Evolutionary conservation across 257 asterid genomes (phyloP).

Genomic region (Solanum arcanum): DNA sequence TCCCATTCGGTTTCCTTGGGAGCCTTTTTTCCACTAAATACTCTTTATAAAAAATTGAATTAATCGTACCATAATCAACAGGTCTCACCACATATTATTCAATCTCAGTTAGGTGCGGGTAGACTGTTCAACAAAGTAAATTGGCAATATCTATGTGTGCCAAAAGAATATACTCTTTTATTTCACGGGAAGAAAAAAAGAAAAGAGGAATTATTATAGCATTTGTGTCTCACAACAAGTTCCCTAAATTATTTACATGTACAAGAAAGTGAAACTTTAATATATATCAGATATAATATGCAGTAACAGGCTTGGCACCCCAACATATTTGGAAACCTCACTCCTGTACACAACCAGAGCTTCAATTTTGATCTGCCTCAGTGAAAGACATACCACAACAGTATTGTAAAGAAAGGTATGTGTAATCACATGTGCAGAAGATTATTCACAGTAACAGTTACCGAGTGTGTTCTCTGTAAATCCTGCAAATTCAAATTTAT

Average conservation of each 20-base stretch:
- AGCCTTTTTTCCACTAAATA: not conserved
- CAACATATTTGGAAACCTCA: not conserved
- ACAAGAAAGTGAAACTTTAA: not conserved
- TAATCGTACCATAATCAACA: not conserved
- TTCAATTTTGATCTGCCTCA: not conserved
- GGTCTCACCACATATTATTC: not conserved
- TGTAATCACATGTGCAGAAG: constrained; percentile 46
- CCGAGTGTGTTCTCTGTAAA: constrained; percentile 62
- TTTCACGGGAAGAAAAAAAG: not conserved
- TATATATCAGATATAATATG: not conserved
- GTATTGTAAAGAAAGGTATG: not conserved
- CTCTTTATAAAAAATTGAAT: not conserved
- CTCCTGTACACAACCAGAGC: not conserved
- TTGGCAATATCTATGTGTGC: not conserved
- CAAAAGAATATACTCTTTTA: not conserved
- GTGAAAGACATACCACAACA: not conserved
- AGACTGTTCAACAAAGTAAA: not conserved
- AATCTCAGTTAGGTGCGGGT: not conserved
- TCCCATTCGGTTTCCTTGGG: not conserved
- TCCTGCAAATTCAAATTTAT: constrained; percentile 37
- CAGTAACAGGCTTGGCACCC: not conserved
- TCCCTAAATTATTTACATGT: not conserved
- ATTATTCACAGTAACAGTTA: constrained; percentile 55
- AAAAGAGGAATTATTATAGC: not conserved
- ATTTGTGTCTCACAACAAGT: not conserved